Evolutionary conservation across 345 rosid genomes (phyloP), one percentile per base, ranked within the genome.

Genomic region (Triadica sebifera): DNA sequence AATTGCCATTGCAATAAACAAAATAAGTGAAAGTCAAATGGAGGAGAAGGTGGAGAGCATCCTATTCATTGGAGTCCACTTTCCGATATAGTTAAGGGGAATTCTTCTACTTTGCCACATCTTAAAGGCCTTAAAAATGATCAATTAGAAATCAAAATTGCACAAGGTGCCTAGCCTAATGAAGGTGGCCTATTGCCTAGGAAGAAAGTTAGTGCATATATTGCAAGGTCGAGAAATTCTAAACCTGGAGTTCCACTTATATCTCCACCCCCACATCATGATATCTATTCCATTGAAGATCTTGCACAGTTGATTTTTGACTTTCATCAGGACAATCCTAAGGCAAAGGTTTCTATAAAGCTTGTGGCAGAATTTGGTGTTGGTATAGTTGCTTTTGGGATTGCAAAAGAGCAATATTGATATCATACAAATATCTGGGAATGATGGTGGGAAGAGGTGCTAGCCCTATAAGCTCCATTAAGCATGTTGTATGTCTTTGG

Each of bases 31-130:
- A 95, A 88, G 84, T 95, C 98, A 61, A 95, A 95, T 86, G 91
- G 98, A 1, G 98, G 98, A 70, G 99, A 95, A 90, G 99, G 99
- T 74, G 99, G 99, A 56, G 98, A 94, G 98, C 98, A 95, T 84
- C 99, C 99, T 69, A 87, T 93, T 58, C 98, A 98, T 46, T 95
- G 99, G 99, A 88, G 76, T 71, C 98, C 98, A n/a, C 93, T 95
- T 57, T 76, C 86, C 1, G 98, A 95, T 88, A 98, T 95, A 76
- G 91, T 87, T 84, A 98, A 95, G 74, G 99, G 99, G 74, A 93
- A 95, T 71, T 95, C 99, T 78, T 85, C 98, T 55, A 95, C 99
- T 43, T 65, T 95, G 67, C 99, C 99, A 39, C 99, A 95, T 83
- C 99, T 95, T 53, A 95, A 93, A 87, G 99, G 99, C 67, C 99